Percentiles rank a stretch among this genome's conserved stretches.
phyloP scores from a whole-genome alignment of 2,329 filamentous ascomycete species.

The Alternaria longipes region DNA sequence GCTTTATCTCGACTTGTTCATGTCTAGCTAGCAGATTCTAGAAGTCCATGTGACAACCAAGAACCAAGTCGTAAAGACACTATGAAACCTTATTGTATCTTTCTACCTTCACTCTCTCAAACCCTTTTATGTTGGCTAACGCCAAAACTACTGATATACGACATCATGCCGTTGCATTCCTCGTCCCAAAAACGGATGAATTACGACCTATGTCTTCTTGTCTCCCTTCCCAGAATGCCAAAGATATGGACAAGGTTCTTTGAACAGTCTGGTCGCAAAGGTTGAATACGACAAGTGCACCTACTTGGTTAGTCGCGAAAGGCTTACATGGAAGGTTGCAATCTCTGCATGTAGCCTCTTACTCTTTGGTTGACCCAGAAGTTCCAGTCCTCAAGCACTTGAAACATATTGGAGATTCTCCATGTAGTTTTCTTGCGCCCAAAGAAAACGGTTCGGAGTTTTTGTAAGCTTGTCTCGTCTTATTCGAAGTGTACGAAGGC shows the following conservation, averaged over 20 bases:
- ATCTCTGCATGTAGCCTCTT: not conserved
- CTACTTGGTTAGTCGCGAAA: no score
- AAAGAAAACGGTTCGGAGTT: not conserved
- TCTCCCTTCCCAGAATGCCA: no score
- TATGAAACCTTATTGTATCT: accelerated
- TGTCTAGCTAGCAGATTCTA: not conserved
- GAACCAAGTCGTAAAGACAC: not conserved
- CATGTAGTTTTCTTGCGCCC: not conserved
- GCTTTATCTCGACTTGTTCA: no score
- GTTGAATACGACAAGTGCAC: no score
- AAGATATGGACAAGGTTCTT: no score
- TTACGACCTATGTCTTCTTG: no score
- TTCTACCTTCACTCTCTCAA: not conserved
- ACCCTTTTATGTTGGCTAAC: no score
- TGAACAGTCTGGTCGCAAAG: no score
- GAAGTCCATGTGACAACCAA: not conserved
- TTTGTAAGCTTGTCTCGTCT: not conserved
- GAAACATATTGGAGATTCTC: not conserved
- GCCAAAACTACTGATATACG: accelerated
- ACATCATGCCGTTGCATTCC: accelerated
- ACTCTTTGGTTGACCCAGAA: not conserved
- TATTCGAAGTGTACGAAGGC: not conserved
- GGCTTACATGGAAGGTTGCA: no score
- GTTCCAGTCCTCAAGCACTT: not conserved
- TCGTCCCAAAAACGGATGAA: no score